Base-by-base conservation (phyloP, 2,329 filamentous ascomycete species). In the Exophiala lecanii-corni region DNA sequence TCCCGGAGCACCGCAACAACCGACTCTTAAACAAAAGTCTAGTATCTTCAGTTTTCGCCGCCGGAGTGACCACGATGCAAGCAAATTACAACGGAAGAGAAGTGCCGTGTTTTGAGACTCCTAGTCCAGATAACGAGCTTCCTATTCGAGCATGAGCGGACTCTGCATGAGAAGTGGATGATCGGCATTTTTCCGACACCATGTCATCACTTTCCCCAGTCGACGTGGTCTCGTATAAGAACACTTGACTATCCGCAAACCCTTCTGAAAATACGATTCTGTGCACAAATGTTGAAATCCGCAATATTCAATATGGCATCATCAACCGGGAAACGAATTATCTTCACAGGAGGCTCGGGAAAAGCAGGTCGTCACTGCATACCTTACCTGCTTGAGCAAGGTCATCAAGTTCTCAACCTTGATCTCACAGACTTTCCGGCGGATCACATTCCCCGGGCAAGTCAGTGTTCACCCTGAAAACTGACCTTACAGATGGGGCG, bases 301-400 rank as follows among this genome's bases (percentile, higher is more conserved):
- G n/a, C n/a, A n/a, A 19, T 30, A 36, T 36, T 28, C 41, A 40
- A 17, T 31, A 53, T 53, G 50, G 44, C 50, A 23, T 21, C 47
- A 2, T 30, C 43, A 12, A 19, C 42, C 3, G 57, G 57, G 10
- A 64, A 69, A 53, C 63, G 67, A 23, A 68, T 73, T 47, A 69
- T 77, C 36, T 70, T 78, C 51, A 78, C 75, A 0, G 75, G 75
- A 19, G 75, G 75, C 46, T 72, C 68, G 45, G 75, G 75, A 37
- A 74, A 76, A 59, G 75, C 73, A 13, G 75, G 75, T 6, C 66
- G 74, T 35, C 69, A 76, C 60, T 68, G 71, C n/a, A 75, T 79
- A 37, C 66, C 68, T 12, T 68, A 75, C 25, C 66, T 79, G 13
- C 58, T 76, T 20, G 62, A 67, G 7, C 61, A 66, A 45, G 74